Evolutionary conservation across 345 rosid genomes (phyloP).

Genomic region (Toxicodendron radicans): DNA sequence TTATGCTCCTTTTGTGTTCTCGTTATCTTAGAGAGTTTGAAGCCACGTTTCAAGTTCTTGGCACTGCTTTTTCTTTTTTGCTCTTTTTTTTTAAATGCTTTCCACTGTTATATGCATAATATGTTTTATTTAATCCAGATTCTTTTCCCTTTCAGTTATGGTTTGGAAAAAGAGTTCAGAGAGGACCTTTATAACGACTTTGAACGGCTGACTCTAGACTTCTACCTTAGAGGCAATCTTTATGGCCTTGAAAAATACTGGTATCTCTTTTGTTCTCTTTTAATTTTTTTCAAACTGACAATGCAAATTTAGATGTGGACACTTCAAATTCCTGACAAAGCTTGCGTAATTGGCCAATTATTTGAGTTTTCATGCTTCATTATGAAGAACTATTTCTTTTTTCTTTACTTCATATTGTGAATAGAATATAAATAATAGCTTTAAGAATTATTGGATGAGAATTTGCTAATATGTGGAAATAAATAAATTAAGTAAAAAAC

Average conservation of each 20-base stretch:
- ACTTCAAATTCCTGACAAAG: background rate
- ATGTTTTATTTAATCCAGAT: background rate
- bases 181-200: slow-evolving; percentile 86
- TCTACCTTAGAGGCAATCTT: slow-evolving; percentile 71
- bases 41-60: background rate
- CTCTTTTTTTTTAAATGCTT: background rate
- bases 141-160: slow-evolving; percentile 60
- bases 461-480: background rate
- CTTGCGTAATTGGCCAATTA: background rate
- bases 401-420: background rate
- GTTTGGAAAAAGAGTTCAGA: slow-evolving; percentile 76
- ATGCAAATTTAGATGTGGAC: background rate
- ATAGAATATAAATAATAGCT: background rate
- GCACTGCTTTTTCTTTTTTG: background rate
- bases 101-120: background rate
- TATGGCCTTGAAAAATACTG: slow-evolving; percentile 98
- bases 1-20: background rate
- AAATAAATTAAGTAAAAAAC: background rate
- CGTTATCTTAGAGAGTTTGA: background rate
- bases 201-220: slow-evolving; percentile 79
- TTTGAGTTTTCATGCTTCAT: background rate
- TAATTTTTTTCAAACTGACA: background rate
- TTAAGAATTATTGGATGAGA: background rate
- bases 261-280: slow-evolving; percentile 33
- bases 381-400: background rate